phyloP scores from a whole-genome alignment of 2,329 filamentous ascomycete species.

The Cladosporium sp. region DNA sequence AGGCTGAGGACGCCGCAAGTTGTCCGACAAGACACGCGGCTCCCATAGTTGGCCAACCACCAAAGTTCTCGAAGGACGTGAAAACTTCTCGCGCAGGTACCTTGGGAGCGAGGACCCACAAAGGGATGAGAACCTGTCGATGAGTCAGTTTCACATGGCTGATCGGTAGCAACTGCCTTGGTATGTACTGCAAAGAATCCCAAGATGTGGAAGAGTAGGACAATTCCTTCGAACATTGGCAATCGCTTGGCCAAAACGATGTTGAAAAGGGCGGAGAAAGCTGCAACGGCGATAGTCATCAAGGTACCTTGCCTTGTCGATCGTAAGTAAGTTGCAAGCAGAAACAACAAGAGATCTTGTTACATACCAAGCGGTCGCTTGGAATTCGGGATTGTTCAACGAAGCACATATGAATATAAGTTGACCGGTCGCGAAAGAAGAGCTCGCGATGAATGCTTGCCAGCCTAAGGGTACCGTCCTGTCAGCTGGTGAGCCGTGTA shows the following conservation, averaged over 20 bases:
- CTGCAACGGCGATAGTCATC: constrained; percentile 40
- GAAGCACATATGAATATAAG: background rate
- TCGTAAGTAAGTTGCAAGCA: background rate
- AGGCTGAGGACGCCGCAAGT: constrained; percentile 24
- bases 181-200: constrained; percentile 54
- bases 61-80: constrained; percentile 40
- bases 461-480: background rate
- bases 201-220: constrained; percentile 51
- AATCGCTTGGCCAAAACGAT: constrained; percentile 44
- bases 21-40: constrained; percentile 45
- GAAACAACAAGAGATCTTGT: background rate
- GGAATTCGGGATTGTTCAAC: background rate
- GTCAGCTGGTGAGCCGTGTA: too few relatives aligned
- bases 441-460: constrained; percentile 21
- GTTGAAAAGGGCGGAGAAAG: constrained; percentile 44
- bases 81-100: constrained; percentile 31
- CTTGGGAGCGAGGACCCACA: constrained; percentile 35
- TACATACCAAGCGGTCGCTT: background rate
- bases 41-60: constrained; percentile 44
- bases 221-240: constrained; percentile 45
- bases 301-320: constrained; percentile 36
- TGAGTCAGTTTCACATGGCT: too few relatives aligned
- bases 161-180: too few relatives aligned
- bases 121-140: constrained; percentile 46
- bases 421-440: background rate